These are phyloP conservation scores for Taphrina deformans DNA, from an alignment of 1,139 yeast species.

Conservation along the genomic window DNA sequence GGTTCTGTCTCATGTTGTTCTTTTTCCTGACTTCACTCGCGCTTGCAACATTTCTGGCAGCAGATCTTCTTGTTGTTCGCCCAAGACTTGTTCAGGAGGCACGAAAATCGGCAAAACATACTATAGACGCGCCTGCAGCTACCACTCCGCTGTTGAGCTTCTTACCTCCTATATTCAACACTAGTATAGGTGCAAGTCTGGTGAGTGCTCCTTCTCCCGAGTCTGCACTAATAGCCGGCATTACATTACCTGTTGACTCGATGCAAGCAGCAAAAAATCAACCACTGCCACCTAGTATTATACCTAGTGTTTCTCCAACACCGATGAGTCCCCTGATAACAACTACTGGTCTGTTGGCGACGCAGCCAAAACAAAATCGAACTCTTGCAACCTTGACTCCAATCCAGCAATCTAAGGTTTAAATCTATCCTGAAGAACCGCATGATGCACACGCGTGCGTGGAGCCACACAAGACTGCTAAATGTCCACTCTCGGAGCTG, in stretches of 20 bases:
- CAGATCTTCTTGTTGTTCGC: constrained; percentile 1
- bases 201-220: not conserved
- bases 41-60: not conserved
- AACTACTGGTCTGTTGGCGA: not conserved
- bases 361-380: not conserved
- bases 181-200: not conserved
- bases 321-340: not conserved
- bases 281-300: not conserved
- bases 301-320: too few relatives aligned
- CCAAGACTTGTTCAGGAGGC: not conserved
- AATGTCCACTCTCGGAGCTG: not conserved
- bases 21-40: not conserved
- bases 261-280: not conserved
- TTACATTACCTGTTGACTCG: not conserved
- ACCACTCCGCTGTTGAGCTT: not conserved
- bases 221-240: not conserved
- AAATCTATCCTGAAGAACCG: too few relatives aligned
- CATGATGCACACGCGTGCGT: too few relatives aligned
- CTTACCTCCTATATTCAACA: not conserved
- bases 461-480: too few relatives aligned
- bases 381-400: too few relatives aligned
- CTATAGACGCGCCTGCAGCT: not conserved
- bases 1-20: constrained; percentile 20
- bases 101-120: not conserved
- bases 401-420: too few relatives aligned